These are phyloP conservation scores for Citrus cavaleriei DNA, from an alignment of 345 rosid genomes.

Conservation along the genomic window DNA sequence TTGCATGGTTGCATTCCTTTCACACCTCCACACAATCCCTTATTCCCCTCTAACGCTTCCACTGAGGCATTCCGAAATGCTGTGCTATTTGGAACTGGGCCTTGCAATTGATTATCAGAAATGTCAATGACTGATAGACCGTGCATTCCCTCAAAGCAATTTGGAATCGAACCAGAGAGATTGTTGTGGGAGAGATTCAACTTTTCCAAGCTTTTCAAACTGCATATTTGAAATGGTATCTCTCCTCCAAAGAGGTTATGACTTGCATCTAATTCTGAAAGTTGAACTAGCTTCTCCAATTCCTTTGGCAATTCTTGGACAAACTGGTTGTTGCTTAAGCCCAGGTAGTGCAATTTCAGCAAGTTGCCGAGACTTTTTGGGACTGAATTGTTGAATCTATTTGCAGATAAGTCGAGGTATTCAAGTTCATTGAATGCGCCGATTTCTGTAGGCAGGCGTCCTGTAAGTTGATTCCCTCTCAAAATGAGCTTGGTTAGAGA, in stretches of 20 bases:
- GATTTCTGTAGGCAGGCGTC: not conserved
- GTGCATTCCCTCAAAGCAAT: not conserved
- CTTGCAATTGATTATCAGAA: not conserved
- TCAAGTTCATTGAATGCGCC: not conserved
- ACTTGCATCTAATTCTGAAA: not conserved
- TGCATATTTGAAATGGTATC: not conserved
- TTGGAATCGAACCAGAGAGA: not conserved
- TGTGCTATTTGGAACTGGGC: not conserved
- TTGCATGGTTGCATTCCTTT: not conserved
- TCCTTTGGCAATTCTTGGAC: not conserved
- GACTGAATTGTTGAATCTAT: not conserved
- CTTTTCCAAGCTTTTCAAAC: not conserved
- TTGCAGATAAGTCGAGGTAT: not conserved
- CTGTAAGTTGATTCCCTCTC: not conserved
- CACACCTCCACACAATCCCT: not conserved
- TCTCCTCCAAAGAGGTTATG: not conserved
- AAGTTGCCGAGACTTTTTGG: not conserved
- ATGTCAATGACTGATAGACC: not conserved
- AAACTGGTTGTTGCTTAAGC: not conserved
- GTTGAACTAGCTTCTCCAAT: not conserved
- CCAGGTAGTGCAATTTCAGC: not conserved
- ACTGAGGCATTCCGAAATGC: not conserved
- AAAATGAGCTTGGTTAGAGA: constrained; percentile 18
- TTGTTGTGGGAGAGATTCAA: not conserved
- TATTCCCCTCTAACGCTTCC: too few relatives aligned